Evolutionary conservation across 169 alveolate species (phyloP).

Genomic region (Nephromyces sp.): DNA sequence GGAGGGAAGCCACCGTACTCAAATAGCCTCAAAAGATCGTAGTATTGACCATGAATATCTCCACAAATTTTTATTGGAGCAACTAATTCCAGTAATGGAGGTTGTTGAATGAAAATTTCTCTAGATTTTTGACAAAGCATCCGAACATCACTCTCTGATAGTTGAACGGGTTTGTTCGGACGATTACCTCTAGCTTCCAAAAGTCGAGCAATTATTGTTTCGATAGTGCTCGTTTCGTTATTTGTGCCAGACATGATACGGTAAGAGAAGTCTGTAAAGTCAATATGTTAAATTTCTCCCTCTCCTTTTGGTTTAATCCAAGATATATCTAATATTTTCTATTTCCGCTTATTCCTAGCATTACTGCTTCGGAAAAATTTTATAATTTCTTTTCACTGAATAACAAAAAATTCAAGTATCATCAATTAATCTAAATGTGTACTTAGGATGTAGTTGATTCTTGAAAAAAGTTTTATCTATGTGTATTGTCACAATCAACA

Average conservation of each 20-base stretch:
- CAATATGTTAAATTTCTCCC: no score
- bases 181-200: constrained; percentile 91
- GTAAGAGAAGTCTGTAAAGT: no score
- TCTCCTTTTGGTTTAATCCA: no score
- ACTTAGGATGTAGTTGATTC: no score
- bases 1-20: constrained; percentile 99
- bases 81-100: constrained; percentile 89
- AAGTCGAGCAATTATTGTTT: constrained; percentile 78
- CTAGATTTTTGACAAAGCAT: constrained; percentile 86
- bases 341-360: no score
- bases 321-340: no score
- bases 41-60: constrained; percentile 98
- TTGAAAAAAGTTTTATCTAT: no score
- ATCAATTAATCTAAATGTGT: no score
- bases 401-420: no score
- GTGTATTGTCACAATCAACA: no score
- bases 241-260: background rate
- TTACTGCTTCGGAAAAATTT: no score
- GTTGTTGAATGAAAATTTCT: constrained; percentile 90
- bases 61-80: constrained; percentile 97
- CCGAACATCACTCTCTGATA: constrained; percentile 86
- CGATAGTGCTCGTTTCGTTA: constrained; percentile 7
- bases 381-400: no score
- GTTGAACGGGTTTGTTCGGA: constrained; percentile 87
- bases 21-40: constrained; percentile 92